These are phyloP conservation scores for Cucumis cinereus DNA, from an alignment of 306 rosid species.

Conservation along the genomic window DNA sequence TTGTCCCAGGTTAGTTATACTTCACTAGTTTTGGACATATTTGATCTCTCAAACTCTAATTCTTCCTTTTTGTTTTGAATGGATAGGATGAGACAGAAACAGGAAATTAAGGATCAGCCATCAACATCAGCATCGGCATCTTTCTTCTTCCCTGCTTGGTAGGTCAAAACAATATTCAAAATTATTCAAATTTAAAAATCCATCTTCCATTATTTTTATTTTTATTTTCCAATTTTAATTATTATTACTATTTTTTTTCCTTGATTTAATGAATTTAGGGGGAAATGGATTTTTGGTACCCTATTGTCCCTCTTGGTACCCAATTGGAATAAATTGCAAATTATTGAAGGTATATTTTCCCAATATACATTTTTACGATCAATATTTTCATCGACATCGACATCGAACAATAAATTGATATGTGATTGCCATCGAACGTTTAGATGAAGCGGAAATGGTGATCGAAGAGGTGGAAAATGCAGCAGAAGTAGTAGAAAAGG, in stretches of 20 bases:
- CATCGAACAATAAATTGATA: background rate
- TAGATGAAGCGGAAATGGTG: background rate
- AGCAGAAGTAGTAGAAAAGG: constrained; percentile 6
- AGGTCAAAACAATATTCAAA: background rate
- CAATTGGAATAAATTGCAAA: background rate
- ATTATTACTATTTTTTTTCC: background rate
- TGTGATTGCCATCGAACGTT: background rate
- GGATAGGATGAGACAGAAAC: background rate
- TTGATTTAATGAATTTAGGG: background rate
- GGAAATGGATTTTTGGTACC: background rate
- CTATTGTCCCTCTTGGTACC: background rate
- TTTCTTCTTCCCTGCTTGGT: background rate
- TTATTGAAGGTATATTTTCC: background rate
- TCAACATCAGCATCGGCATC: background rate
- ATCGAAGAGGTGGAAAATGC: background rate
- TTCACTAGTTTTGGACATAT: too few species aligned
- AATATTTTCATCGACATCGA: background rate
- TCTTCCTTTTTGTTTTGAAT: background rate
- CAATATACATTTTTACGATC: too few species aligned
- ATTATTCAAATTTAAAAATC: background rate
- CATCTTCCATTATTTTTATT: background rate
- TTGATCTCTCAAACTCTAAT: too few species aligned
- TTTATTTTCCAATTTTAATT: background rate
- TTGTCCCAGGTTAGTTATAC: background rate
- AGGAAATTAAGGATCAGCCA: background rate